A percentile compares a stretch with the other conserved stretches of the same genome.
Conservation (phyloP, 331 rosid genomes). For the Telfairia occidentalis region DNA sequence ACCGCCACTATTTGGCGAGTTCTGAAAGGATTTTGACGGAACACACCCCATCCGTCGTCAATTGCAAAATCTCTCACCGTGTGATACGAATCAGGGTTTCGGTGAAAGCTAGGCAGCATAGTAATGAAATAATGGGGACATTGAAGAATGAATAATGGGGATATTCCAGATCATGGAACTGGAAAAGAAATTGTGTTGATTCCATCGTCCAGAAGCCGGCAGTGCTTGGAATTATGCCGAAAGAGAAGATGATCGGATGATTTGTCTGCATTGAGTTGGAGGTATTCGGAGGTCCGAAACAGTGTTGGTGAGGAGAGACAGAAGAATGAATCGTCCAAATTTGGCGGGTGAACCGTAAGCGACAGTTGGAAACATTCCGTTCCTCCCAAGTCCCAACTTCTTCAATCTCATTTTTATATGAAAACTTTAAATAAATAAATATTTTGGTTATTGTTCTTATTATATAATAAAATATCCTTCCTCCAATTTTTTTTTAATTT, state of each 20-base stretch:
- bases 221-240: conserved; percentile 15
- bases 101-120: conserved; percentile 21
- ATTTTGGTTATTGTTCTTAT: no score
- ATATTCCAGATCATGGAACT: neutral
- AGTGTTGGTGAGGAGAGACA: neutral
- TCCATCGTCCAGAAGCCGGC: conserved; percentile 27
- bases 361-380: neutral
- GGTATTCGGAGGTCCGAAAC: neutral
- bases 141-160: neutral
- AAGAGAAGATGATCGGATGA: neutral
- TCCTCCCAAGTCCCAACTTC: neutral
- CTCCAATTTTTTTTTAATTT: no score
- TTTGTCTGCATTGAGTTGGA: neutral
- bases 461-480: no score
- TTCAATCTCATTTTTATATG: no score
- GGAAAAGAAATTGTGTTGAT: neutral
- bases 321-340: neutral
- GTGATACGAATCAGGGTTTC: conserved; percentile 14
- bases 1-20: conserved; percentile 12
- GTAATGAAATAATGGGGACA: neutral
- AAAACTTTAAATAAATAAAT: no score
- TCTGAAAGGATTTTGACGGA: conserved; percentile 1
- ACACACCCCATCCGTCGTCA: conserved; percentile 47
- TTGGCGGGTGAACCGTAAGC: conserved; percentile 5
- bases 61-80: neutral